A percentile compares a stretch with the other conserved stretches of the same genome.
Evolutionary conservation across 2,329 filamentous ascomycete species (phyloP).

Genomic region (Pseudogymnoascus sp.): DNA sequence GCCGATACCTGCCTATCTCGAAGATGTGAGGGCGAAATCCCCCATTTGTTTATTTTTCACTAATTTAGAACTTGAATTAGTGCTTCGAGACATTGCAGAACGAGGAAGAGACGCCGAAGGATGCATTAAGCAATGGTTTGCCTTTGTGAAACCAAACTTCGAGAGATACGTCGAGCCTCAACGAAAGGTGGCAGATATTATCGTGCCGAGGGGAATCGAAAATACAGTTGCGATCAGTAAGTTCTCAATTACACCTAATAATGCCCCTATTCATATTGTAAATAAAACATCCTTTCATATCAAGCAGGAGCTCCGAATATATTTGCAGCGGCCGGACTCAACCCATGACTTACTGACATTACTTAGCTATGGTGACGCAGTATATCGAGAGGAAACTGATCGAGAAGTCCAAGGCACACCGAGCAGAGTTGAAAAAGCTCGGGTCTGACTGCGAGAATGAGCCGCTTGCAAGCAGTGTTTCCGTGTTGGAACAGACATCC

Average conservation of each 20-base stretch:
- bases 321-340: background rate
- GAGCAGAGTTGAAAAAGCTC: constrained; percentile 66
- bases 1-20: constrained; percentile 86
- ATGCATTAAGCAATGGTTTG: constrained; percentile 97
- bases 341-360: constrained; percentile 12
- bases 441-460: constrained; percentile 63
- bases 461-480: constrained; percentile 65
- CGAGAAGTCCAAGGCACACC: constrained; percentile 77
- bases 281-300: background rate
- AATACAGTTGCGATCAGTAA: constrained; percentile 82
- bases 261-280: background rate
- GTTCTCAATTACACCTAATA: constrained; percentile 21
- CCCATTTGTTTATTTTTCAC: background rate
- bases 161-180: constrained; percentile 91
- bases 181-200: constrained; percentile 80
- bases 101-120: constrained; percentile 87
- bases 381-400: constrained; percentile 82
- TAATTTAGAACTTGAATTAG: constrained; percentile 11
- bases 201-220: constrained; percentile 88
- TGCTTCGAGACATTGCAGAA: constrained; percentile 80
- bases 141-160: constrained; percentile 93
- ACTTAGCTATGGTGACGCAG: constrained; percentile 76
- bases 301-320: background rate
- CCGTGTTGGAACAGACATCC: constrained; percentile 64
- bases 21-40: constrained; percentile 51